Conservation (phyloP, 805 yeast genomes). For the Starmerella roubikii region DNA sequence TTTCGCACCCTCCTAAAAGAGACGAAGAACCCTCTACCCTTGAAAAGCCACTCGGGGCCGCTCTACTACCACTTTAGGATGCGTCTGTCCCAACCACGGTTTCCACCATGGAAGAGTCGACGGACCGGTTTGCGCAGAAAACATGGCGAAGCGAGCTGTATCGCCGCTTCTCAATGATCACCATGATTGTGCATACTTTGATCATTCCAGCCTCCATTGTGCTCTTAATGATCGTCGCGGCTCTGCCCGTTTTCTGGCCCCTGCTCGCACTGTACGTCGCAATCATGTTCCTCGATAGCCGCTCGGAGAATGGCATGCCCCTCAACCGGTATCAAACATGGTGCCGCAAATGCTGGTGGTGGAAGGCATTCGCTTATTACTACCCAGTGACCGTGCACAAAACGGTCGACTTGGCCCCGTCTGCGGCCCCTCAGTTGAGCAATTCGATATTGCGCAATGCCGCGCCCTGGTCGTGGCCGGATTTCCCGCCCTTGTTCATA, state of each 20-base stretch:
- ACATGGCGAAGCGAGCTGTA: conserved; percentile 12
- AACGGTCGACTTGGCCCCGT: conserved; percentile 57
- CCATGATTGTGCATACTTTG: conserved; percentile 60
- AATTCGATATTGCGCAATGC: neutral
- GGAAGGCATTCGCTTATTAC: conserved; percentile 62
- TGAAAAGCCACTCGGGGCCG: too few species aligned
- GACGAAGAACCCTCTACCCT: too few species aligned
- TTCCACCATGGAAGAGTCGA: too few species aligned
- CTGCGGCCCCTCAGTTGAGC: conserved; percentile 30
- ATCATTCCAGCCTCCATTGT: conserved; percentile 41
- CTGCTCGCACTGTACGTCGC: conserved; percentile 45
- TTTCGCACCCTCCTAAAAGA: too few species aligned
- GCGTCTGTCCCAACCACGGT: too few species aligned
- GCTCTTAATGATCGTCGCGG: conserved; percentile 40
- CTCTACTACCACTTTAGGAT: too few species aligned
- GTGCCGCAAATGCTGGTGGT: conserved; percentile 44
- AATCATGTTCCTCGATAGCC: conserved; percentile 44
- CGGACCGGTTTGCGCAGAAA: too few species aligned
- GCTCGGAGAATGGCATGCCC: conserved; percentile 65
- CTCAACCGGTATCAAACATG: conserved; percentile 41
- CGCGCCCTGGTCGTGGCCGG: conserved; percentile 9
- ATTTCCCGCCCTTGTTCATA: conserved; percentile 3
- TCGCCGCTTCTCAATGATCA: conserved; percentile 51
- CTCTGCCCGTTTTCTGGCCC: conserved; percentile 57
- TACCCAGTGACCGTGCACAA: conserved; percentile 68